Base-by-base conservation (phyloP, 1,139 yeast genomes). In the Lodderomyces orthopsilosis region DNA sequence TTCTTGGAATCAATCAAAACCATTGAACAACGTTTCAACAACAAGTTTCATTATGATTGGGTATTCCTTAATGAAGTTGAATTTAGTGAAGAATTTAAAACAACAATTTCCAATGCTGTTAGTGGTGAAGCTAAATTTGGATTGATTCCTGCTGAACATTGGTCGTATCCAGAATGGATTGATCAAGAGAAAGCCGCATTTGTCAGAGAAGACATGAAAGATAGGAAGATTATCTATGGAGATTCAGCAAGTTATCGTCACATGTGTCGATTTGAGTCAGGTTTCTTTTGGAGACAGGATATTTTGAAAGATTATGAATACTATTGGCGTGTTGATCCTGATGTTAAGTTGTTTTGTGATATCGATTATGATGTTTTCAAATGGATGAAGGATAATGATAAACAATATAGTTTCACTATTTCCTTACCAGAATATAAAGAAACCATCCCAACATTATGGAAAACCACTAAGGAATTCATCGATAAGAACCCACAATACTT, bases 241-340 rank as follows among this genome's bases (percentile, higher is more conserved):
- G 79, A 70, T 49, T 74, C 79, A 13, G 70, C 70, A 44, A 66
- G 83, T 17, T 84, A 83, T 63, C 77, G 90, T 69, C 88, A 83
- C 65, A 90, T 90, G 96, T 90, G 97, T 65, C 81, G 97, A 59
- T 90, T 74, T 61, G 95, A 90, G 62, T 83, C 93, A 28, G 97
- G 97, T 0, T 87, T 89, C 66, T 89, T 90, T 70, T 90, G 79
- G 73, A 77, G 87, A 65, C 94, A 86, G 57, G 81, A 79, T 38
- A 61, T 85, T 40, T 66, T 88, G 75, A 73, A 72, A 47, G 83
- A 84, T 35, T 89, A 83, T 62, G 88, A 84, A 52, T 89, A 82
- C 69, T 90, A 88, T 70, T 90, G 97, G 96, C 82, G 97, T 66
- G 96, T 90, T 46, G 97, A 90, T 65, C 96, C 96, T 27, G 91